Evolutionary conservation across 1,139 yeast species (phyloP).

Genomic region (Citeromyces hawaiiensis): DNA sequence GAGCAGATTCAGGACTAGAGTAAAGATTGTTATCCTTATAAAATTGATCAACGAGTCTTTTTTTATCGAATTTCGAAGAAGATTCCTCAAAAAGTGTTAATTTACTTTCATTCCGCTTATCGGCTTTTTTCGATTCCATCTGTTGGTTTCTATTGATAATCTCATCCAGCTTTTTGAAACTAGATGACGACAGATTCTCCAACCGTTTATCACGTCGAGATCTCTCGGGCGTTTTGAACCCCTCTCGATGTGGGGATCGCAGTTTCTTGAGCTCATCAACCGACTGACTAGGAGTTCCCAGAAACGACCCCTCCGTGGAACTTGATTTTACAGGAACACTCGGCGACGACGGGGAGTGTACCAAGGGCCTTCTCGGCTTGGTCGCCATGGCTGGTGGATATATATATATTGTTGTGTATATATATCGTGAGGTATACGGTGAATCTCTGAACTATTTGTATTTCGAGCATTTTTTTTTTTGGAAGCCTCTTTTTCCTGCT

Average conservation of each 20-base stretch:
- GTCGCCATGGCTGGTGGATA: background rate
- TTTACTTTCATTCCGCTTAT: slow-evolving; percentile 1
- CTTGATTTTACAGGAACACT: background rate
- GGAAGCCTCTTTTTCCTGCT: too few species aligned
- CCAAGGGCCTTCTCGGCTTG: background rate
- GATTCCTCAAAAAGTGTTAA: slow-evolving; percentile 1
- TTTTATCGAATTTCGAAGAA: slow-evolving; percentile 3
- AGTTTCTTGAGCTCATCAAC: background rate
- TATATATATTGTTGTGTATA: too few species aligned
- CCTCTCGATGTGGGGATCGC: background rate
- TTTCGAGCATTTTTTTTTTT: too few species aligned
- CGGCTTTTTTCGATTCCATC: background rate
- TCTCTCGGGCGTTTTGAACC: background rate
- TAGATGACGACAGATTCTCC: slow-evolving; percentile 1
- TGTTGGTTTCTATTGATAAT: slow-evolving; percentile 1
- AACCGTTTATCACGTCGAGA: background rate
- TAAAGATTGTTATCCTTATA: slow-evolving; percentile 3
- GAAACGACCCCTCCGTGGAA: background rate
- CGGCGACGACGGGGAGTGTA: background rate
- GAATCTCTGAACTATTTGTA: too few species aligned
- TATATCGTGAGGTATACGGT: too few species aligned
- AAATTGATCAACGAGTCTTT: slow-evolving; percentile 6
- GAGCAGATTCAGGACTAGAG: background rate
- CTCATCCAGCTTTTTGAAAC: slow-evolving; percentile 1
- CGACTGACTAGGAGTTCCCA: background rate